Conservation (phyloP, 495 filamentous ascomycete genomes). For the Neurospora sp. region DNA sequence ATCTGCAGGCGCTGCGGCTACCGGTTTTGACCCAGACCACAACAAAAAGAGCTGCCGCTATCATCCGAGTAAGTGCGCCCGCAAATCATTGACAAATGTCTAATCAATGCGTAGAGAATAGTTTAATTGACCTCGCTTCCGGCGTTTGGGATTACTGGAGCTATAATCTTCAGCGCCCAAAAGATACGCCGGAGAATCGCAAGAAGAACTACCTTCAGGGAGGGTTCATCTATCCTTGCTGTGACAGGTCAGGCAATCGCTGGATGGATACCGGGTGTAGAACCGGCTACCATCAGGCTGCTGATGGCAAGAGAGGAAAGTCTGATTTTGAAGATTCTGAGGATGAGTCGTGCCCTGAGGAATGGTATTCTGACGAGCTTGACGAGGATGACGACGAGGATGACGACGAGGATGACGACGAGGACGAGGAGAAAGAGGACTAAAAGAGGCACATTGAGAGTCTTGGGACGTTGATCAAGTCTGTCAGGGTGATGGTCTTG, state of each 20-base stretch:
- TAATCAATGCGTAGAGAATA: background rate
- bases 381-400: background rate
- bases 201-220: background rate
- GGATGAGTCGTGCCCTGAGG: background rate
- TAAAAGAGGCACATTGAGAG: background rate
- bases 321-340: background rate
- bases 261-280: background rate
- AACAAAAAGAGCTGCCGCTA: background rate
- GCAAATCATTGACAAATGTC: background rate
- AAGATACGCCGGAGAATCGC: background rate
- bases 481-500: background rate
- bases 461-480: background rate
- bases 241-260: background rate
- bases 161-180: background rate
- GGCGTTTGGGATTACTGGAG: background rate
- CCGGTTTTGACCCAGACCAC: background rate
- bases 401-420: constrained; percentile 10
- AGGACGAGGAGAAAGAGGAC: constrained; percentile 29
- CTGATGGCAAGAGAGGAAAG: background rate
- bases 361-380: background rate
- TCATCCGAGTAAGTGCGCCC: background rate
- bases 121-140: no score
- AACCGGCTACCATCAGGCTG: background rate
- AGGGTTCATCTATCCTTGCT: background rate
- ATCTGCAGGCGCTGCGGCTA: background rate